phyloP scores from a whole-genome alignment of 108 stramenopile species.

The Pseudonitzschia multistriata region DNA sequence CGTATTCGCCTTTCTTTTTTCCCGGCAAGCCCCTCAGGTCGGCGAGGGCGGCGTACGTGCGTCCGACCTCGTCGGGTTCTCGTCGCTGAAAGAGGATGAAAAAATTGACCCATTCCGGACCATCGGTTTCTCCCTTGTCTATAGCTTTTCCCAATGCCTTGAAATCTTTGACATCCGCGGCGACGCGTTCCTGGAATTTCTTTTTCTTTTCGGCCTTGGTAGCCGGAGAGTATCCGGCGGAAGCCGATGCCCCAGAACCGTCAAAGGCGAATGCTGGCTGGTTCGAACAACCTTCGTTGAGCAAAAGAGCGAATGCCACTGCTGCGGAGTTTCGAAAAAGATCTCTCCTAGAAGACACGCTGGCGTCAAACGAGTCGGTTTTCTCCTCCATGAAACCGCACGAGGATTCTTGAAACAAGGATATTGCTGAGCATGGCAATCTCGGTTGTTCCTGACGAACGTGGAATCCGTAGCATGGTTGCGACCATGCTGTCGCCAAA shows the following conservation, averaged over 20 bases:
- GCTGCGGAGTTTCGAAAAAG: background rate
- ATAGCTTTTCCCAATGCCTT: conserved; percentile 41
- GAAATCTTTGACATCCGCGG: conserved; percentile 53
- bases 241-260: conserved; percentile 47
- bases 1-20: conserved; percentile 22
- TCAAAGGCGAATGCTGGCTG: conserved; percentile 40
- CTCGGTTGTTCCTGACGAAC: background rate
- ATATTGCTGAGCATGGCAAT: background rate
- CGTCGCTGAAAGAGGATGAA: conserved; percentile 48
- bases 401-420: too few species aligned
- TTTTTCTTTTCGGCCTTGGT: conserved; percentile 40
- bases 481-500: background rate
- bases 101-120: conserved; percentile 51
- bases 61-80: conserved; percentile 44
- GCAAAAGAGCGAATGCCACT: background rate
- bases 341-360: background rate
- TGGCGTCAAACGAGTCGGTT: background rate
- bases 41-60: conserved; percentile 51
- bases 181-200: conserved; percentile 34
- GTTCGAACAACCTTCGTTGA: background rate
- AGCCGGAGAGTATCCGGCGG: conserved; percentile 29
- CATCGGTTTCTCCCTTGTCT: conserved; percentile 32
- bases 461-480: background rate
- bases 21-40: conserved; percentile 43
- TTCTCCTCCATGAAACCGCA: too few species aligned